Evolutionary conservation across 1,284 basidiomycete species (phyloP), one percentile per base, ranked within the genome.

Genomic region (Pterula multifida): DNA sequence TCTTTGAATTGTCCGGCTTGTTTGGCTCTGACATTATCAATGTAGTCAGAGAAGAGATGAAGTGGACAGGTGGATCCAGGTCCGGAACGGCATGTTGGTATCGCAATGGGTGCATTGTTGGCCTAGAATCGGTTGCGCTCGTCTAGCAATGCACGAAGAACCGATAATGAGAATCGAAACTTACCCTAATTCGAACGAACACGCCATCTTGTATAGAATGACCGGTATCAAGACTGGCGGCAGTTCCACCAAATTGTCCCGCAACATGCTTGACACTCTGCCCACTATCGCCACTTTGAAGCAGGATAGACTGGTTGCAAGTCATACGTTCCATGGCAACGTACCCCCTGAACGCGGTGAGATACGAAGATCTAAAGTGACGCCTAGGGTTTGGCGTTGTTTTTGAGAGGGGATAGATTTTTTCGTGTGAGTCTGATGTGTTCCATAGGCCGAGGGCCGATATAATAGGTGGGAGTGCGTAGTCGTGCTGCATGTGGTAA

Each of bases 361-460:
- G 58, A 52, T 65, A 63, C 0, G 67, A 68, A 3, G 68, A 58
- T 45, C 66, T 65, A 60, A 71, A 71, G 15, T 58, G 55, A 47
- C 65, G 67, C 12, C 48, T 46, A 11, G 63, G 45, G 52, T 66
- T 58, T 0, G 63, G 64, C 3, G 48, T 55, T 3, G 56, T 65
- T 2, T 53, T 54, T 1, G 65, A 66, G 21, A 71, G 61, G 1
- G 69, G 68, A 49, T 65, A 68, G n/a, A 67, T 58, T 15, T 23
- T 46, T 21, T 48, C 36, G 52, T 17, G 44, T 39, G 11, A 45
- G 22, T 3, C n/a, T 1, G 68, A 68, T 6, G 63, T 63, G 55
- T 71, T 71, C 67, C 67, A 70, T 2, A 72, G 54, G 1, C 69
- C 70, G 3, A 72, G 65, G 0, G 69, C 68, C 2, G 69, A 62